Percentiles rank a stretch among this genome's conserved stretches.
These are phyloP conservation scores for Bryopsis sp. DNA, from an alignment of 139 green algal genomes.

Conservation along the genomic window DNA sequence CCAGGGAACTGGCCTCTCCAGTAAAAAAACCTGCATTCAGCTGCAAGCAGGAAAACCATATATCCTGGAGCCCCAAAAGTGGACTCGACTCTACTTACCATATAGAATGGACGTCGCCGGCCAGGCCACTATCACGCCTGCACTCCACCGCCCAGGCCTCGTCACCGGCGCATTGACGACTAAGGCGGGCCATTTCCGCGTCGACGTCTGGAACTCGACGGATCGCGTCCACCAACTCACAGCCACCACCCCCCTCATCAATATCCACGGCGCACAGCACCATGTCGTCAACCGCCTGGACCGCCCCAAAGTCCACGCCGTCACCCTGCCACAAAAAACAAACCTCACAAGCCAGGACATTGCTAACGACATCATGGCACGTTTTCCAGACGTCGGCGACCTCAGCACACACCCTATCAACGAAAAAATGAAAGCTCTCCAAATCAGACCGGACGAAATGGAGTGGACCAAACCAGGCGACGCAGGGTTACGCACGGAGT, in stretches of 20 bases:
- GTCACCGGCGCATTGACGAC: neutral
- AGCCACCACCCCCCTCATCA: neutral
- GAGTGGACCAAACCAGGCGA: neutral
- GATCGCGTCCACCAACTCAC: neutral
- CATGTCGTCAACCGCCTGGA: too few species aligned
- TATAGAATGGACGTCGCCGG: slow-evolving; percentile 8
- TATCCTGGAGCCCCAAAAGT: neutral
- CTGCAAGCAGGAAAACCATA: slow-evolving; percentile 2
- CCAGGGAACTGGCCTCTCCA: too few species aligned
- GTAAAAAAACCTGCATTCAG: too few species aligned
- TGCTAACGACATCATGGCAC: neutral
- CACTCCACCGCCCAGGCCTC: neutral
- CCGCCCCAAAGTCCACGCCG: too few species aligned
- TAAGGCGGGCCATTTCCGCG: neutral
- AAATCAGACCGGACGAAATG: slow-evolving; percentile 4
- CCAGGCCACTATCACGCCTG: neutral
- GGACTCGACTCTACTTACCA: neutral
- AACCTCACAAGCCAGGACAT: too few species aligned
- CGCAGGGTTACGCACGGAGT: neutral
- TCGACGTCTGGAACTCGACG: slow-evolving; percentile 6
- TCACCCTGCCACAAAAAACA: too few species aligned
- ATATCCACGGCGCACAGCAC: neutral
- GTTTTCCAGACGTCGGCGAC: slow-evolving; percentile 2
- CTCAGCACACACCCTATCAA: slow-evolving; percentile 1
- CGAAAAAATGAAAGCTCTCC: neutral